Conservation (phyloP, 257 asterid genomes). For the Salvia rosmarinus region DNA sequence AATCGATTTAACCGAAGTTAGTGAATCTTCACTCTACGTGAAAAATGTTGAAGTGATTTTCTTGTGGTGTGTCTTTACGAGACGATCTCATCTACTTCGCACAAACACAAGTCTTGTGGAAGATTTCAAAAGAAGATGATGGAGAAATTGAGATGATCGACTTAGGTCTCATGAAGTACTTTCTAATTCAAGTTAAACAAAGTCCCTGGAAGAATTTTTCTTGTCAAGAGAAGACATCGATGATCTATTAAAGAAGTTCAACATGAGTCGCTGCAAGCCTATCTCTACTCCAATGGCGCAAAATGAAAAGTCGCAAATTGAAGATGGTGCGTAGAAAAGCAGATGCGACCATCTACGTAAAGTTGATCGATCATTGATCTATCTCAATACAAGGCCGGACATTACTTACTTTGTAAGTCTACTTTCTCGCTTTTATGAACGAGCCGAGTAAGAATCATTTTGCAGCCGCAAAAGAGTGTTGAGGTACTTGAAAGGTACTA, state of each 20-base stretch:
- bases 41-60: background rate
- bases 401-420: no score
- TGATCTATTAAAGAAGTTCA: background rate
- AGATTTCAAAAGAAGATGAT: no score
- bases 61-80: background rate
- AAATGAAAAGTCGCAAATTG: background rate
- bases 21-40: background rate
- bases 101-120: no score
- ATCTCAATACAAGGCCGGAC: no score
- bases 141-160: background rate
- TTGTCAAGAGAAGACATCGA: conserved; percentile 2
- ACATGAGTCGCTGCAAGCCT: background rate
- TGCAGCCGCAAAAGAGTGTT: no score
- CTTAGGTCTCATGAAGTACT: background rate
- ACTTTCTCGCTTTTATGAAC: no score
- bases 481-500: no score
- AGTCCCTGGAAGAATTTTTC: background rate
- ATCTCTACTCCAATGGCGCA: background rate
- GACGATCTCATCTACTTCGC: background rate
- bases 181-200: background rate
- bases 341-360: background rate
- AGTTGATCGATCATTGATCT: background rate
- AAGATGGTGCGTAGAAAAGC: background rate
- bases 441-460: no score
- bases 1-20: background rate